These are phyloP conservation scores for Fusarium papillatum DNA, from an alignment of 2,329 filamentous ascomycete genomes.

Conservation along the genomic window DNA sequence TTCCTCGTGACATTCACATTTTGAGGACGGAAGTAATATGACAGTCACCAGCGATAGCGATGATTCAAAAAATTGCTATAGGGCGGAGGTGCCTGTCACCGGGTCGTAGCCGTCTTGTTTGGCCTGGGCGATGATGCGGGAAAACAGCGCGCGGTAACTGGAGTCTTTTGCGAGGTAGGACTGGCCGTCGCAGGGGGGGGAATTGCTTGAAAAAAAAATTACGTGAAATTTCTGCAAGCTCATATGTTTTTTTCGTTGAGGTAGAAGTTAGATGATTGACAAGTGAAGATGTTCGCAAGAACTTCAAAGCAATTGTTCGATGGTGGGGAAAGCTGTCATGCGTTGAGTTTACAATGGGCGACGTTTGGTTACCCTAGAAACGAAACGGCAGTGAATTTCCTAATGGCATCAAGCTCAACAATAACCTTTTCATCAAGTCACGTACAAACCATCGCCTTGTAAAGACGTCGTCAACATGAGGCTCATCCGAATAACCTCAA, in stretches of 20 bases:
- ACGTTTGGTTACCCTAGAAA: not conserved
- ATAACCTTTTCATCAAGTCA: not conserved
- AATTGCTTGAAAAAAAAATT: too few species aligned
- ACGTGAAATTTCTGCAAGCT: not conserved
- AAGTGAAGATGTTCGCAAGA: rapidly evolving
- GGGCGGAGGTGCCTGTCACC: too few species aligned
- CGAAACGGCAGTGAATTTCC: too few species aligned
- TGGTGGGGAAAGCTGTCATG: not conserved
- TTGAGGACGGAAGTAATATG: too few species aligned
- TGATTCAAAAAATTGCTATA: too few species aligned
- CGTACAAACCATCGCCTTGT: not conserved
- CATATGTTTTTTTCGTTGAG: not conserved
- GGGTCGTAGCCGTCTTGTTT: too few species aligned
- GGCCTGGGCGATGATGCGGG: too few species aligned
- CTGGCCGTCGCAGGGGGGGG: too few species aligned
- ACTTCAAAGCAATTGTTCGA: not conserved
- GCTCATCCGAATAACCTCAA: not conserved
- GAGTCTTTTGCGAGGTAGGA: too few species aligned
- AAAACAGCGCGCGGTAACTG: too few species aligned
- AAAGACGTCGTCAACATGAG: not conserved
- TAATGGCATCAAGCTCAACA: not conserved
- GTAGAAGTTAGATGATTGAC: too few species aligned
- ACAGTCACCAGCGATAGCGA: not conserved
- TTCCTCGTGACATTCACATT: not conserved
- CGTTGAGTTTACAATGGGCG: not conserved